Conservation (phyloP, 176 grass and related monocot species). For the Panicum miliaceum region DNA sequence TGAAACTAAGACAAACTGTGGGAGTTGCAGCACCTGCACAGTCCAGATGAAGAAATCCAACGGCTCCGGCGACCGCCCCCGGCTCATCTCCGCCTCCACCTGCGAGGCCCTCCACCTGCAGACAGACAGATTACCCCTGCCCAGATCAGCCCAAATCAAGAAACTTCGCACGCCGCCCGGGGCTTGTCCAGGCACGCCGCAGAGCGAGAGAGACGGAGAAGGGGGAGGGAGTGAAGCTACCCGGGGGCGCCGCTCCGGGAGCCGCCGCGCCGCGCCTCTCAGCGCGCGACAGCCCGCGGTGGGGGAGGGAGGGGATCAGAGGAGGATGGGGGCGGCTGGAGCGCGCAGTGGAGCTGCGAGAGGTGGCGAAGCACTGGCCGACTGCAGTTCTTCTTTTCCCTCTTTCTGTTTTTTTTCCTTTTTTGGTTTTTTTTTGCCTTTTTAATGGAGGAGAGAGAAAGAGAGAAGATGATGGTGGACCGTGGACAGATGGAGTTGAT, state of each 20-base stretch:
- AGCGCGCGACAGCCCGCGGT: too few species aligned
- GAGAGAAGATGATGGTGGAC: background rate
- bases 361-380: constrained; percentile 17
- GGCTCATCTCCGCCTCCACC: constrained; percentile 53
- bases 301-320: too few species aligned
- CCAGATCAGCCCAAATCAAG: too few species aligned
- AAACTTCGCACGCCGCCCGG: too few species aligned
- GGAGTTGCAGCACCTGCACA: constrained; percentile 55
- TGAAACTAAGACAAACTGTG: background rate
- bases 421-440: background rate
- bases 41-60: constrained; percentile 99
- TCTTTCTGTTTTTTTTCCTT: background rate
- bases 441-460: background rate
- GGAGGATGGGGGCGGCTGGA: too few species aligned
- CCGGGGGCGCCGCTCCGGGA: too few species aligned
- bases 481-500: background rate
- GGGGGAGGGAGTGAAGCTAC: too few species aligned
- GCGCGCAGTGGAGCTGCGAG: constrained; percentile 5
- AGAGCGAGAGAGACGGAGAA: too few species aligned
- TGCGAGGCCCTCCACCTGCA: constrained; percentile 36
- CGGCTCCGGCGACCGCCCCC: constrained; percentile 72
- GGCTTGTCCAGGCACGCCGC: too few species aligned
- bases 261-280: too few species aligned
- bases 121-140: background rate
- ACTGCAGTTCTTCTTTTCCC: background rate